A percentile compares a stretch with the other conserved stretches of the same genome.
Conservation (phyloP, 768 basidiomycete species). For the Exsudoporus frostii region DNA sequence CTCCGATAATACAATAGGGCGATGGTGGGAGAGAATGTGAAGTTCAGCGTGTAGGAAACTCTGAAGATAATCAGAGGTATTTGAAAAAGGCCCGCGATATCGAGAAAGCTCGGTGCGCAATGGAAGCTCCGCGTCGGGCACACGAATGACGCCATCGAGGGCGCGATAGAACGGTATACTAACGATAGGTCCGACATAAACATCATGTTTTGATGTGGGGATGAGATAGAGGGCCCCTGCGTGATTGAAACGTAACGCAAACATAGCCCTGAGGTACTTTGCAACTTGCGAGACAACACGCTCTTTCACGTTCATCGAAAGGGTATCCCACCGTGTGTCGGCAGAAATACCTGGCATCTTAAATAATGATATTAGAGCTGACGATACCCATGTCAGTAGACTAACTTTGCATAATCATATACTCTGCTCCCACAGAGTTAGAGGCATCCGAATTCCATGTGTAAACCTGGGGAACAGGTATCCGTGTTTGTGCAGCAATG, state of each 20-base stretch:
- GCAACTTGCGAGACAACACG: background rate
- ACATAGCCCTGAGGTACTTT: background rate
- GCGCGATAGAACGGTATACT: conserved; percentile 1
- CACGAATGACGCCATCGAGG: background rate
- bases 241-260: background rate
- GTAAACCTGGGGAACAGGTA: conserved; percentile 1
- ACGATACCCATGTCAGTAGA: background rate
- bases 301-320: background rate
- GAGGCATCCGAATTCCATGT: background rate
- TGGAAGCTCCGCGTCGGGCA: background rate
- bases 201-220: background rate
- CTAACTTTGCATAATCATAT: background rate
- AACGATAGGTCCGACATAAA: background rate
- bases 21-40: background rate
- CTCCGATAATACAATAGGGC: background rate
- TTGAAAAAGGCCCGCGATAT: background rate
- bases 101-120: background rate
- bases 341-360: background rate
- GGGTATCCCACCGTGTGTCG: background rate
- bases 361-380: background rate
- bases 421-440: background rate
- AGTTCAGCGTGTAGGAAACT: background rate
- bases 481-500: background rate
- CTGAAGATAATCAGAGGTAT: background rate
- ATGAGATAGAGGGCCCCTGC: background rate